Conservation (phyloP, 768 basidiomycete species). For the Epithele typhae region DNA sequence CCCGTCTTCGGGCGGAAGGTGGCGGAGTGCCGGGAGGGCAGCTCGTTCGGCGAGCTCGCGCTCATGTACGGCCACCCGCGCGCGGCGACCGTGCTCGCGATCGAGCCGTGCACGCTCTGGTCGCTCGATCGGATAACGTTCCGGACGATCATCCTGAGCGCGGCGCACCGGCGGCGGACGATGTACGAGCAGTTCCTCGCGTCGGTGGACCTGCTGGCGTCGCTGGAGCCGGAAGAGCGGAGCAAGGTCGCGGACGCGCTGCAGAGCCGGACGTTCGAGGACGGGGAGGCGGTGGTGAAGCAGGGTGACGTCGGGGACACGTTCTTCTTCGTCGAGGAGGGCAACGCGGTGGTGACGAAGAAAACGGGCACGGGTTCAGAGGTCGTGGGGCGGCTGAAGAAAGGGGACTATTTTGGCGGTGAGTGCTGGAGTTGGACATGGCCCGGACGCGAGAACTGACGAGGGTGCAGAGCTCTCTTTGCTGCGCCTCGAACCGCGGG, state of each 20-base stretch:
- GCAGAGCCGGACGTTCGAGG: constrained; percentile 72
- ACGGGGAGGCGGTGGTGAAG: constrained; percentile 83
- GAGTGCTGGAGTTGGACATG: constrained; percentile 21
- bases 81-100: constrained; percentile 88
- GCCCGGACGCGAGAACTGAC: constrained; percentile 6
- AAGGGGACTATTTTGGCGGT: constrained; percentile 99
- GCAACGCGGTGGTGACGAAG: constrained; percentile 86
- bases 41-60: constrained; percentile 93
- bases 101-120: constrained; percentile 84
- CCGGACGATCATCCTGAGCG: constrained; percentile 94
- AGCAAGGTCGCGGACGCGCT: constrained; percentile 98
- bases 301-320: constrained; percentile 96
- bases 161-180: constrained; percentile 83
- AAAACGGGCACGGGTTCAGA: constrained; percentile 56
- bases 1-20: constrained; percentile 78
- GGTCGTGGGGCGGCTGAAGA: constrained; percentile 67
- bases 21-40: constrained; percentile 77
- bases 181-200: constrained; percentile 97
- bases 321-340: constrained; percentile 97
- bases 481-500: constrained; percentile 82
- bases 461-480: constrained; percentile 75
- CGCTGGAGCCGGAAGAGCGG: constrained; percentile 81
- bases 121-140: constrained; percentile 96
- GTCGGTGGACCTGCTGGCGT: constrained; percentile 83
- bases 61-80: constrained; percentile 98